Base-by-base conservation (phyloP, 352 stramenopile genomes). In the Globisporangium ultimum region DNA sequence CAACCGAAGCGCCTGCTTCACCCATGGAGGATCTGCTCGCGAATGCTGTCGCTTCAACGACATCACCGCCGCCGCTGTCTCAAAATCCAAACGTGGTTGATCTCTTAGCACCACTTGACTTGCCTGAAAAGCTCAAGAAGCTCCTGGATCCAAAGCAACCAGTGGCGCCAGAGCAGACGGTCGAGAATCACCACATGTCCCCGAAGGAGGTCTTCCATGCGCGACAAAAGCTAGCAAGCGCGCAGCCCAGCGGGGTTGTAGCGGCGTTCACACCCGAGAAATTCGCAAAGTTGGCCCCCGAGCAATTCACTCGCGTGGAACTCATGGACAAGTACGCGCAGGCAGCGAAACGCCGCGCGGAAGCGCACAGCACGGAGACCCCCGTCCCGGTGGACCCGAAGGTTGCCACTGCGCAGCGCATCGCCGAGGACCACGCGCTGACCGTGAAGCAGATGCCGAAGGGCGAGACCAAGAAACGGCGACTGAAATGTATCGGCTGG, bases 361-460 rank as follows among this genome's bases (percentile, higher is more conserved):
- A 58, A 36, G 28, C 5, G 28, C 28, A 10, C 28, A 10, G 28
- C 28, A n/a, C 13, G 20, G 22, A 41, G n/a, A 28, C 17, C n/a
- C 18, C 15, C 2, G 17, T 36, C 15, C 54, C 61, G 11, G 40
- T 56, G 28, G 63, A 68, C 42, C 55, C 59, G 12, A 58, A 71
- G 42, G 63, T 62, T 28, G 45, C 66, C 9, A 65, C 49, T 18
- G 59, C 32, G 14, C 18, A 46, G 2, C 28, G 24, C 13, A 24
- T 60, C 17, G 71, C 71, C 18, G 64, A 80, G 8, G 53, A 64
- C 7, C 60, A 79, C 48, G 71, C 68, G 22, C 67, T 53, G 0
- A 42, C 34, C 3, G 70, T 68, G n/a, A 62, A 70, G 47, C 55
- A 66, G 21, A 59, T 78, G 53, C 59, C 67, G 1, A 42, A 48